phyloP scores from a whole-genome alignment of 1,284 basidiomycete genomes.

The Schizopora paradoxa region DNA sequence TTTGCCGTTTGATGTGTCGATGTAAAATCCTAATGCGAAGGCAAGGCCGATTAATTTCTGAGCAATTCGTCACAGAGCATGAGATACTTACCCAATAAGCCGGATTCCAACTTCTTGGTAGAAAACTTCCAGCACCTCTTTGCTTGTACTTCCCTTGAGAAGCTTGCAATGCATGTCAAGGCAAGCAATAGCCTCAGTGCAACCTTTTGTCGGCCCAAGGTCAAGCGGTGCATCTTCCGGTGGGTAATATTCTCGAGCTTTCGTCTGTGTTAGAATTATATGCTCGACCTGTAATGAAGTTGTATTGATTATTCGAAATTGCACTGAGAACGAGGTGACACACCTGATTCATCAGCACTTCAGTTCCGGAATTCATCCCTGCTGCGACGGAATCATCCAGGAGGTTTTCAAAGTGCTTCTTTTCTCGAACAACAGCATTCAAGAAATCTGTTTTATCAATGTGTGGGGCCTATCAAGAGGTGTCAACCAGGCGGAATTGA shows the following conservation, averaged over 20 bases:
- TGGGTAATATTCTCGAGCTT: slow-evolving; percentile 87
- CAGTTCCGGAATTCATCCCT: slow-evolving; percentile 91
- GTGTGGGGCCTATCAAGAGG: slow-evolving; percentile 56
- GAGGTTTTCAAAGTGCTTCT: slow-evolving; percentile 90
- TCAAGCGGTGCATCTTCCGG: slow-evolving; percentile 71
- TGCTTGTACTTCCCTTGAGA: slow-evolving; percentile 88
- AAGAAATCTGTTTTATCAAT: slow-evolving; percentile 93
- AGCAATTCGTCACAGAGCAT: neutral
- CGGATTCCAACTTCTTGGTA: slow-evolving; percentile 95
- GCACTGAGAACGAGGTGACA: slow-evolving; percentile 14
- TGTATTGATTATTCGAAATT: neutral
- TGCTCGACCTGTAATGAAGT: slow-evolving; percentile 73
- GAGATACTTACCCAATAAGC: slow-evolving; percentile 67
- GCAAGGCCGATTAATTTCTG: neutral
- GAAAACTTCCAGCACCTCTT: slow-evolving; percentile 95
- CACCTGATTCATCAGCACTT: slow-evolving; percentile 93
- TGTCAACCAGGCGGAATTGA: neutral
- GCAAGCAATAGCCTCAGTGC: slow-evolving; percentile 80
- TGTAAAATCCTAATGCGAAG: slow-evolving; percentile 71
- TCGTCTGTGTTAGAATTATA: slow-evolving; percentile 79
- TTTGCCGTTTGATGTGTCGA: slow-evolving; percentile 95
- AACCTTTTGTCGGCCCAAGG: slow-evolving; percentile 81
- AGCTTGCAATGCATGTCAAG: slow-evolving; percentile 87
- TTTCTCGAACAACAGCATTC: slow-evolving; percentile 90
- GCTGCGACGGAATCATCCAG: slow-evolving; percentile 91